These are phyloP conservation scores for Gossypium arboreum DNA, from an alignment of 345 rosid genomes.

Conservation along the genomic window DNA sequence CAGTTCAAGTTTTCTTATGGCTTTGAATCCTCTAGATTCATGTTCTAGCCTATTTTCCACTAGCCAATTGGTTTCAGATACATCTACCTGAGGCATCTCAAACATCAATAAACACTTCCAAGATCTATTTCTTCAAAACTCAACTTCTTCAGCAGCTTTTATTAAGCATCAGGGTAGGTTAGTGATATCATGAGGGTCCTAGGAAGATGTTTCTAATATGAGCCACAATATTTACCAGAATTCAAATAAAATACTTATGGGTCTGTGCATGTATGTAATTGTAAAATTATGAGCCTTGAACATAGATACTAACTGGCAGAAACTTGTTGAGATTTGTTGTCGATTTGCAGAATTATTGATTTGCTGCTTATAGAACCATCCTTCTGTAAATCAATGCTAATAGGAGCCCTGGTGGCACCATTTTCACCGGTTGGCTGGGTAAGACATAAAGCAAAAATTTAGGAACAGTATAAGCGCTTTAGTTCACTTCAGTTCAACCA, in stretches of 20 bases:
- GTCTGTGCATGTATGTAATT: background rate
- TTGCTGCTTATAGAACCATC: conserved; percentile 78
- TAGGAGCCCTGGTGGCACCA: conserved; percentile 95
- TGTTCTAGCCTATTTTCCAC: background rate
- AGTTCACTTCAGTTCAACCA: background rate
- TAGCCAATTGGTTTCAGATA: background rate
- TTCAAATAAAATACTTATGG: background rate
- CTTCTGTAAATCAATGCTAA: conserved; percentile 63
- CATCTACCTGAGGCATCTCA: conserved; percentile 1
- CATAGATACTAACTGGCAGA: conserved; percentile 70
- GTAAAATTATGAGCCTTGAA: background rate
- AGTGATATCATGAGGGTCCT: background rate
- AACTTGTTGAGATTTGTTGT: conserved; percentile 79
- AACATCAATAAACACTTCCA: background rate
- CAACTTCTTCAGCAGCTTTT: background rate
- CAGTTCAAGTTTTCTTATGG: background rate
- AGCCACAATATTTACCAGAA: conserved; percentile 8
- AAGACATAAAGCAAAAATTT: conserved; percentile 10
- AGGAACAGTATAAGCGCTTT: background rate
- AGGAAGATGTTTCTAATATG: background rate
- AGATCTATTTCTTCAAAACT: background rate
- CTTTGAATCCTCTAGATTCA: background rate
- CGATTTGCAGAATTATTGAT: conserved; percentile 82
- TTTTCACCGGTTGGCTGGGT: conserved; percentile 93
- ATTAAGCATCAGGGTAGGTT: background rate